These are phyloP conservation scores for Sphaceloma murrayae DNA, from an alignment of 2,329 filamentous ascomycete genomes.

Conservation along the genomic window DNA sequence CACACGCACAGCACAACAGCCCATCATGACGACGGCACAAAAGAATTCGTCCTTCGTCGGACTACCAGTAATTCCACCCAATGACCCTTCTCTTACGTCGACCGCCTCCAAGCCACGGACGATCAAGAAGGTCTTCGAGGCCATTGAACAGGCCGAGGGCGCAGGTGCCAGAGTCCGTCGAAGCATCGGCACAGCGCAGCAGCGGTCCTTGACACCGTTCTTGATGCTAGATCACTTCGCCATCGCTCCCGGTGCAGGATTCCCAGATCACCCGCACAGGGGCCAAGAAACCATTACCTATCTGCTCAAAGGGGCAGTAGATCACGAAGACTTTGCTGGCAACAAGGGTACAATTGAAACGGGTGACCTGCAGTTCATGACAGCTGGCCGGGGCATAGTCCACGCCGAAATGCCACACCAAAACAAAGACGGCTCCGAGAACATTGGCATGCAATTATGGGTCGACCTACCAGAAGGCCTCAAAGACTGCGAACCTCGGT, in stretches of 20 bases:
- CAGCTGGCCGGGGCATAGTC: slow-evolving; percentile 80
- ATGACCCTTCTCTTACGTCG: slow-evolving; percentile 35
- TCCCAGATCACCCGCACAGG: slow-evolving; percentile 75
- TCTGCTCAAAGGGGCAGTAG: slow-evolving; percentile 71
- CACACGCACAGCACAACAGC: slow-evolving; percentile 24
- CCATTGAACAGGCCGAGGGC: slow-evolving; percentile 77
- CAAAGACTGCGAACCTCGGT: slow-evolving; percentile 83
- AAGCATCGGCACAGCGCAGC: slow-evolving; percentile 71
- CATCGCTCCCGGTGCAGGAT: slow-evolving; percentile 69
- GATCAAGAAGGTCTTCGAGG: slow-evolving; percentile 75
- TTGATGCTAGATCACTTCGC: slow-evolving; percentile 94
- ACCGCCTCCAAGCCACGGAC: slow-evolving; percentile 61
- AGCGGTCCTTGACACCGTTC: slow-evolving; percentile 84
- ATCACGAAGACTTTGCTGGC: slow-evolving; percentile 88
- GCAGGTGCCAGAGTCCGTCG: slow-evolving; percentile 78
- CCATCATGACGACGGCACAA: slow-evolving; percentile 25
- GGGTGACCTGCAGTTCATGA: slow-evolving; percentile 98
- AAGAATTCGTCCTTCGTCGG: slow-evolving; percentile 33
- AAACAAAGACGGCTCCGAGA: slow-evolving; percentile 64
- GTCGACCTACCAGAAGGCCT: slow-evolving; percentile 76
- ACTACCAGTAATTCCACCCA: slow-evolving; percentile 40
- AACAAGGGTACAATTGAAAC: slow-evolving; percentile 72
- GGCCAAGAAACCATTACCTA: slow-evolving; percentile 90
- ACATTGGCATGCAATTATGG: slow-evolving; percentile 89
- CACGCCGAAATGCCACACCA: slow-evolving; percentile 91